Evolutionary conservation across 2,329 filamentous ascomycete genomes (phyloP).

Genomic region (Exophiala mesophila): DNA sequence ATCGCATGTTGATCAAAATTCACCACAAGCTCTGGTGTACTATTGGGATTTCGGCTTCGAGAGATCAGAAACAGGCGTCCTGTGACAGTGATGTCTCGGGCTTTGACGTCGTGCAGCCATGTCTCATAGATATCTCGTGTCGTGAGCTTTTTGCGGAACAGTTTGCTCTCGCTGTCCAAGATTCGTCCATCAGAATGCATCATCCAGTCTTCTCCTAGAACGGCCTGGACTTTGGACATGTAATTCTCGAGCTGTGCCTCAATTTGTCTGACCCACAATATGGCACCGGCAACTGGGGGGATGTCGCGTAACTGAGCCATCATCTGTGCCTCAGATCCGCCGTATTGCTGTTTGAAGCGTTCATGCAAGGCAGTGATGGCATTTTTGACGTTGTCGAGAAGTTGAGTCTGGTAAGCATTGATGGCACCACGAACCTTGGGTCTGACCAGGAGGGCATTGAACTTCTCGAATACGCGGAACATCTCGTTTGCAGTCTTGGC

Average conservation of each 20-base stretch:
- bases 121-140: slow-evolving; percentile 91
- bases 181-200: slow-evolving; percentile 93
- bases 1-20: slow-evolving; percentile 98
- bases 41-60: slow-evolving; percentile 83
- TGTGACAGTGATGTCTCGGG: slow-evolving; percentile 84
- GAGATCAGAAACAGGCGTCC: slow-evolving; percentile 87
- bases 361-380: slow-evolving; percentile 92
- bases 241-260: slow-evolving; percentile 92
- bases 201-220: slow-evolving; percentile 90
- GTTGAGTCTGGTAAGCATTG: slow-evolving; percentile 93
- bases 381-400: slow-evolving; percentile 96
- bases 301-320: slow-evolving; percentile 97
- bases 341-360: slow-evolving; percentile 98
- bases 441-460: slow-evolving; percentile 96
- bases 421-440: slow-evolving; percentile 99
- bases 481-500: slow-evolving; percentile 98
- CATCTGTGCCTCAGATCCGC: slow-evolving; percentile 92
- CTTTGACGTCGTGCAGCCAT: slow-evolving; percentile 86
- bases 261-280: slow-evolving; percentile 97
- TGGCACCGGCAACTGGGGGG: slow-evolving; percentile 90
- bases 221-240: slow-evolving; percentile 98
- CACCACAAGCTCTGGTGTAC: slow-evolving; percentile 79
- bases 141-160: slow-evolving; percentile 95
- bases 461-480: slow-evolving; percentile 99
- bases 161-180: slow-evolving; percentile 80